Evolutionary conservation across 768 basidiomycete genomes (phyloP).

Genomic region (Epithele typhae): DNA sequence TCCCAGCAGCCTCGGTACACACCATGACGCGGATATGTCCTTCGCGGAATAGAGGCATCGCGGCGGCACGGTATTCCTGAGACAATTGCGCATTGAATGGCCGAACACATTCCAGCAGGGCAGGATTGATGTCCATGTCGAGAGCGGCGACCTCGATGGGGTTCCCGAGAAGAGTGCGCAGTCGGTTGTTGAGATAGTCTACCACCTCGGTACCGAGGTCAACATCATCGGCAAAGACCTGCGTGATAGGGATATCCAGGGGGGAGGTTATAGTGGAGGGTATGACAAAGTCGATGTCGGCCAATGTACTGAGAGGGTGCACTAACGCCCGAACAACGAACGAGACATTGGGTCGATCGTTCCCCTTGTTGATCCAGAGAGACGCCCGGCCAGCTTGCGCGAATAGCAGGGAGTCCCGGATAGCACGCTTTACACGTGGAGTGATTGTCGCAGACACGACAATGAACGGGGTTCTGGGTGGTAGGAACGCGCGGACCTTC

Average conservation of each 20-base stretch:
- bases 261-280: slow-evolving; percentile 3
- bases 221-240: slow-evolving; percentile 31
- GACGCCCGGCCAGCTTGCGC: slow-evolving; percentile 12
- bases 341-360: slow-evolving; percentile 32
- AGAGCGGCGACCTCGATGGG: too few species aligned
- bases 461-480: slow-evolving; percentile 26
- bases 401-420: slow-evolving; percentile 17
- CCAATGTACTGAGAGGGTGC: slow-evolving; percentile 28
- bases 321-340: slow-evolving; percentile 31
- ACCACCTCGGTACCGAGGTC: too few species aligned
- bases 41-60: slow-evolving; percentile 24
- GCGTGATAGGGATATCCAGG: slow-evolving; percentile 23
- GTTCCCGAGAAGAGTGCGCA: too few species aligned
- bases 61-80: slow-evolving; percentile 16
- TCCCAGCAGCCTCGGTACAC: slow-evolving; percentile 35
- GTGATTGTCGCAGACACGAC: slow-evolving; percentile 34
- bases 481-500: slow-evolving; percentile 27
- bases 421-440: slow-evolving; percentile 15
- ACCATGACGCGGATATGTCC: slow-evolving; percentile 27
- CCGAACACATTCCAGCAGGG: slow-evolving; percentile 16
- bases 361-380: slow-evolving; percentile 24
- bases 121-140: slow-evolving; percentile 23
- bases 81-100: background rate
- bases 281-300: slow-evolving; percentile 32
- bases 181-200: too few species aligned